A percentile compares a stretch with the other conserved stretches of the same genome.
Evolutionary conservation across 2,329 filamentous ascomycete species (phyloP).

Genomic region (Rutstroemia sp.): DNA sequence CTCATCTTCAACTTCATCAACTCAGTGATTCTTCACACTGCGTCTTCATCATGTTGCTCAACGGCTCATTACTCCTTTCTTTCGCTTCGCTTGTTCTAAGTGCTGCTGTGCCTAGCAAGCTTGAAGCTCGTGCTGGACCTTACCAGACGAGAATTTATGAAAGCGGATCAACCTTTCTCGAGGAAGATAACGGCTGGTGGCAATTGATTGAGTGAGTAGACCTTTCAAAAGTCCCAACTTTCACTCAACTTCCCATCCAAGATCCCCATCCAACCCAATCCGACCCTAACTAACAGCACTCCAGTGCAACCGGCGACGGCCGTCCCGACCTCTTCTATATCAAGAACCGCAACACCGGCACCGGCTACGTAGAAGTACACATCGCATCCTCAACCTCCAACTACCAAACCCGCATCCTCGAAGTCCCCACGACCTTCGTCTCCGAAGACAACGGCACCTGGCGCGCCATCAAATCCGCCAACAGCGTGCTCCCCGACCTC

Average conservation of each 20-base stretch:
- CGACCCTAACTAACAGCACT: neutral
- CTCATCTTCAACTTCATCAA: too few relatives aligned
- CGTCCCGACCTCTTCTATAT: conserved; percentile 1
- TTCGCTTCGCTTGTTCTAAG: neutral
- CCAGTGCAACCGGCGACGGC: neutral
- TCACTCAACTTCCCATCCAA: neutral
- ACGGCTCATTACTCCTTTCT: neutral
- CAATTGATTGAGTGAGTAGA: conserved; percentile 8
- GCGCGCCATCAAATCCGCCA: neutral
- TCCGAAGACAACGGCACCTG: conserved; percentile 5
- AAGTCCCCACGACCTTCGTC: neutral
- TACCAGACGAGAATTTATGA: conserved; percentile 3
- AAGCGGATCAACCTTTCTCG: neutral
- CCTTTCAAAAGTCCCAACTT: neutral
- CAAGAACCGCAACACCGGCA: conserved; percentile 2
- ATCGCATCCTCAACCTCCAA: conserved; percentile 1
- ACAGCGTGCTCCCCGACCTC: neutral
- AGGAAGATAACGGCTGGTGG: conserved; percentile 10
- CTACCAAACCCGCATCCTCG: conserved; percentile 3
- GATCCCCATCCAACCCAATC: neutral
- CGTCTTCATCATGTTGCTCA: neutral
- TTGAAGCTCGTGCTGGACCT: neutral
- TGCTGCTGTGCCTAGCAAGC: neutral
- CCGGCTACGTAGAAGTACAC: conserved; percentile 7
- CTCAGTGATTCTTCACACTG: neutral